These are phyloP conservation scores for Aspergillus affinis DNA, from an alignment of 495 filamentous ascomycete genomes.

Conservation along the genomic window DNA sequence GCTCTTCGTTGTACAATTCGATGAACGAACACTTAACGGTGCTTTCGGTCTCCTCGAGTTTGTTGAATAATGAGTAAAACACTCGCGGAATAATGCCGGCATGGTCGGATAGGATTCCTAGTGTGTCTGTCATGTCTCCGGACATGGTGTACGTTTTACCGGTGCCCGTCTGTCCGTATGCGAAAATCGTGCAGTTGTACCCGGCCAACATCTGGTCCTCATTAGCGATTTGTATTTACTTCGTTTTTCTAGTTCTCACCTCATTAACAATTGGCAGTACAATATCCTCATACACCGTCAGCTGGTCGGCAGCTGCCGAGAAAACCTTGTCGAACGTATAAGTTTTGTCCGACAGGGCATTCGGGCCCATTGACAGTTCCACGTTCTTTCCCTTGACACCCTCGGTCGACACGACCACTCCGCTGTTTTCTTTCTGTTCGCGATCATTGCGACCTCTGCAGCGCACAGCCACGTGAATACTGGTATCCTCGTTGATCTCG, in stretches of 20 bases:
- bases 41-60: constrained; percentile 81
- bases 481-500: constrained; percentile 76
- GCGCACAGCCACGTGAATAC: constrained; percentile 94
- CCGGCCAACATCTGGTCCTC: constrained; percentile 76
- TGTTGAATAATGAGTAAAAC: constrained; percentile 79
- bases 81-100: constrained; percentile 94
- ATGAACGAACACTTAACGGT: constrained; percentile 98
- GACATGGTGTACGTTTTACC: constrained; percentile 99
- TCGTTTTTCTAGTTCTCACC: constrained; percentile 47
- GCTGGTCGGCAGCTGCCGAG: constrained; percentile 90
- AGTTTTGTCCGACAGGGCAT: constrained; percentile 88
- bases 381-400: constrained; percentile 80
- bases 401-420: constrained; percentile 84
- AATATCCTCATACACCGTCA: constrained; percentile 89
- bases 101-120: constrained; percentile 81
- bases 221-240: constrained; percentile 11
- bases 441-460: constrained; percentile 91
- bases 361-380: constrained; percentile 89
- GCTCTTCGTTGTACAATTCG: constrained; percentile 95
- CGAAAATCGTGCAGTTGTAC: constrained; percentile 99
- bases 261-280: constrained; percentile 90
- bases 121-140: constrained; percentile 86
- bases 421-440: constrained; percentile 89
- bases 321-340: constrained; percentile 98
- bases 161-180: constrained; percentile 96